phyloP scores from a whole-genome alignment of 169 alveolate genomes.

The Amoebophrya sp. region DNA sequence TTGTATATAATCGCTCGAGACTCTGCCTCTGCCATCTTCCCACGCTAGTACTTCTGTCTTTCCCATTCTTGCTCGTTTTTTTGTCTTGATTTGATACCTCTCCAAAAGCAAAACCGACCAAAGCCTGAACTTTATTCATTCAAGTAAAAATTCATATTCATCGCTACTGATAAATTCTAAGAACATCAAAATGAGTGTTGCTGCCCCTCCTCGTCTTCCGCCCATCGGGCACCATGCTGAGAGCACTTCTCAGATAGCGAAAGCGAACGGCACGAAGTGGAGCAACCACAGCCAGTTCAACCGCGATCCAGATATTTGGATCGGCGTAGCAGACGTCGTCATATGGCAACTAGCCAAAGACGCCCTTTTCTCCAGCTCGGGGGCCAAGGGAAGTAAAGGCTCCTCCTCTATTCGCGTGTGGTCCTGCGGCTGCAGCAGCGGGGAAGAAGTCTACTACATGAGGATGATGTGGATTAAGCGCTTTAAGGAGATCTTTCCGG shows the following conservation, averaged over 20 bases:
- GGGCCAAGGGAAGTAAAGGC: neutral
- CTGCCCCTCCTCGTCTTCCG: neutral
- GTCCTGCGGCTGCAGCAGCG: conserved; percentile 7
- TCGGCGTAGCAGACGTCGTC: neutral
- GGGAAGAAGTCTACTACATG: neutral
- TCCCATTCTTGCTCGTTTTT: no score
- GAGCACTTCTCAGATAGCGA: neutral
- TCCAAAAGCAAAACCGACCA: no score
- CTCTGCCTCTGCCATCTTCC: no score
- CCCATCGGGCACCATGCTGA: neutral
- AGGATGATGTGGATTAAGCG: neutral
- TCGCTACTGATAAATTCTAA: no score
- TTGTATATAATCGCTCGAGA: no score
- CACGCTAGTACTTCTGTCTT: no score
- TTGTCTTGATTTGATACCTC: no score
- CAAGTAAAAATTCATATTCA: no score
- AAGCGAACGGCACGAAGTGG: neutral
- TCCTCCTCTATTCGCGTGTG: neutral
- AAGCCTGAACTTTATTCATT: no score
- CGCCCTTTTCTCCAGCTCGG: neutral
- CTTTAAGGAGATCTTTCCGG: neutral
- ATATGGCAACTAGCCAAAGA: neutral
- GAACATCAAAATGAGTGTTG: no score
- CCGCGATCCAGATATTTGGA: conserved; percentile 6
- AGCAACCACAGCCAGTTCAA: conserved; percentile 6